Conservation (phyloP, 2,329 filamentous ascomycete species). For the Graphilbum fragrans region DNA sequence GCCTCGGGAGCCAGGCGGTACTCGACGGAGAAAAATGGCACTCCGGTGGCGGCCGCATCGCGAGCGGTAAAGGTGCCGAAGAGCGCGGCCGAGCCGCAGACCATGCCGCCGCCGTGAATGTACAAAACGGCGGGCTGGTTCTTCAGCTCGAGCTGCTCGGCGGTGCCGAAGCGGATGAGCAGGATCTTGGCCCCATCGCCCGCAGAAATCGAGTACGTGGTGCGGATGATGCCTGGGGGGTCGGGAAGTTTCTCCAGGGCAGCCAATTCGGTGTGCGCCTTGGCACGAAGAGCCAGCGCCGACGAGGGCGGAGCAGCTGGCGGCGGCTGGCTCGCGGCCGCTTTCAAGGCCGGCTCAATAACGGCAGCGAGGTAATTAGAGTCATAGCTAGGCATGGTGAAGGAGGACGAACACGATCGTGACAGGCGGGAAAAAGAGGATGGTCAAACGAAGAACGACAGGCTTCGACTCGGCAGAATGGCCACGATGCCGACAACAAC, state of each 20-base stretch:
- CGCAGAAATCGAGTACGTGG: constrained; percentile 3
- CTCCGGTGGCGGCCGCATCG: constrained; percentile 7
- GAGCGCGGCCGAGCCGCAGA: constrained; percentile 11
- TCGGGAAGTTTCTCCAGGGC: background rate
- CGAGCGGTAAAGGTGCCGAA: constrained; percentile 8
- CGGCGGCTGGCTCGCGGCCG: background rate
- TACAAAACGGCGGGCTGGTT: constrained; percentile 11
- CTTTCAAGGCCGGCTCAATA: constrained; percentile 6
- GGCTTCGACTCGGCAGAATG: no score
- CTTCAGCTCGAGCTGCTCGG: constrained; percentile 1
- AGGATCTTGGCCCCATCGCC: constrained; percentile 5
- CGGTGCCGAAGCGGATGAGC: constrained; percentile 9
- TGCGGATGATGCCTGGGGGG: constrained; percentile 4
- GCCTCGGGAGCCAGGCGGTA: constrained; percentile 38
- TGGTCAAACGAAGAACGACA: no score
- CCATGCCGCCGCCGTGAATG: constrained; percentile 16
- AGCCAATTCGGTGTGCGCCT: background rate
- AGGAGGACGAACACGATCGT: background rate
- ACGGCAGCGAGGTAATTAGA: no score
- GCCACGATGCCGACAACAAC: no score
- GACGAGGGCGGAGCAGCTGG: background rate
- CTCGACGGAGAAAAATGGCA: constrained; percentile 23
- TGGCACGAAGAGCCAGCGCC: constrained; percentile 4
- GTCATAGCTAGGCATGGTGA: no score
- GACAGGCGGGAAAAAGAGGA: background rate